phyloP scores from a whole-genome alignment of 2,329 filamentous ascomycete species.

The Neonectria sp. region DNA sequence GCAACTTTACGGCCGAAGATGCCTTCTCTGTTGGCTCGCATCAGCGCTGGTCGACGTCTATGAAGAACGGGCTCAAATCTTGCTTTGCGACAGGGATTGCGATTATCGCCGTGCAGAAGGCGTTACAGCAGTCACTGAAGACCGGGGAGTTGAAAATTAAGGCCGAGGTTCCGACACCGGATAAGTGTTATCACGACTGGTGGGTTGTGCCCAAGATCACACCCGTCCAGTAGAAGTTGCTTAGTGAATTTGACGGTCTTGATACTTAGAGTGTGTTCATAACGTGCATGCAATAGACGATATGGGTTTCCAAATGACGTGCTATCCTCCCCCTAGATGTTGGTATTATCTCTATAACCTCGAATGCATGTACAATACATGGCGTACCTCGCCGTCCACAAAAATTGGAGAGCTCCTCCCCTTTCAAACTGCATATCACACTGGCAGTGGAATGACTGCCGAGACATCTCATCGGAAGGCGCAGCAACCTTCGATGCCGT shows the following conservation, averaged over 20 bases:
- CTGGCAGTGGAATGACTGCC: constrained; percentile 32
- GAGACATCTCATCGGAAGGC: constrained; percentile 22
- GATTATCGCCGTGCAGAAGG: constrained; percentile 72
- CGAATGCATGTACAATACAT: background rate
- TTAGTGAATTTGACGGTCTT: background rate
- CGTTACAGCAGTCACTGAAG: constrained; percentile 57
- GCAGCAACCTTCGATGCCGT: constrained; percentile 22
- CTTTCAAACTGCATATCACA: constrained; percentile 32
- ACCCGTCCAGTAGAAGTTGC: constrained; percentile 28
- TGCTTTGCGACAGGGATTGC: constrained; percentile 80
- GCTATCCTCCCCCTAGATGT: constrained; percentile 16
- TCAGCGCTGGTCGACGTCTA: constrained; percentile 72
- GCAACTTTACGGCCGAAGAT: constrained; percentile 65
- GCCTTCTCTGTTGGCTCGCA: constrained; percentile 71
- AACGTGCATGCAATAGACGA: constrained; percentile 36
- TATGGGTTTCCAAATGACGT: constrained; percentile 48
- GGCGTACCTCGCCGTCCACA: constrained; percentile 26
- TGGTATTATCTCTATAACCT: constrained; percentile 10
- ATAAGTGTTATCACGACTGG: constrained; percentile 74
- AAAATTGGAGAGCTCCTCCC: constrained; percentile 26
- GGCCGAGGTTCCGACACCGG: constrained; percentile 67
- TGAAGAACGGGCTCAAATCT: constrained; percentile 75
- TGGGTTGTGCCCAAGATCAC: constrained; percentile 73
- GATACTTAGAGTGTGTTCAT: constrained; percentile 37
- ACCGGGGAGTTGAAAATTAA: constrained; percentile 57